Percentiles rank a stretch among this genome's conserved stretches.
Conservation (phyloP, 306 rosid genomes). For the Adenanthera pavonina region DNA sequence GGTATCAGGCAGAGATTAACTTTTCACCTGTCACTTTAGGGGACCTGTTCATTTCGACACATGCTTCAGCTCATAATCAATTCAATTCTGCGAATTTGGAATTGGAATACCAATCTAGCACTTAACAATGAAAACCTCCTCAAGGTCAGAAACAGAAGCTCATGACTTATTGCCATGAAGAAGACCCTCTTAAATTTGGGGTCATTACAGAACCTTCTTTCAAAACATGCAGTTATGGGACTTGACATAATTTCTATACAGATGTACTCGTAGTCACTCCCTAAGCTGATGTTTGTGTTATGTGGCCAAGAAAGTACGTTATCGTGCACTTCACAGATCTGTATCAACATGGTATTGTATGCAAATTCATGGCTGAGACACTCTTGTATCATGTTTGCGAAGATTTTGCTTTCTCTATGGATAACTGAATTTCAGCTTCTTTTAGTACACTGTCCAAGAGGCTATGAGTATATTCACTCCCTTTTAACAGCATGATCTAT, state of each 20-base stretch:
- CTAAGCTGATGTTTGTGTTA: slow-evolving; percentile 44
- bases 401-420: slow-evolving; percentile 31
- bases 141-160: background rate
- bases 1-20: background rate
- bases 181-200: background rate
- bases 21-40: background rate
- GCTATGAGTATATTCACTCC: slow-evolving; percentile 55
- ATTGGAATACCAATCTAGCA: background rate
- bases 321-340: slow-evolving; percentile 18
- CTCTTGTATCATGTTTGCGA: slow-evolving; percentile 12
- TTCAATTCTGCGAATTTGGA: background rate
- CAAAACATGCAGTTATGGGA: background rate
- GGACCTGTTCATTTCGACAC: background rate
- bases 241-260: slow-evolving; percentile 23
- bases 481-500: slow-evolving; percentile 73
- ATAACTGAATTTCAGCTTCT: slow-evolving; percentile 3
- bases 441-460: background rate
- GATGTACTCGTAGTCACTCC: slow-evolving; percentile 15
- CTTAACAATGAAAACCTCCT: background rate
- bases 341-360: background rate
- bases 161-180: background rate
- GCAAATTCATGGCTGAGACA: slow-evolving; percentile 24
- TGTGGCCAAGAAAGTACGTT: background rate
- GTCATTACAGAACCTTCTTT: background rate
- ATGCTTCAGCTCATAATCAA: background rate